Evolutionary conservation across 352 stramenopile species (phyloP), one percentile per base, ranked within the genome.

Genomic region (Globisporangium mamillatum): DNA sequence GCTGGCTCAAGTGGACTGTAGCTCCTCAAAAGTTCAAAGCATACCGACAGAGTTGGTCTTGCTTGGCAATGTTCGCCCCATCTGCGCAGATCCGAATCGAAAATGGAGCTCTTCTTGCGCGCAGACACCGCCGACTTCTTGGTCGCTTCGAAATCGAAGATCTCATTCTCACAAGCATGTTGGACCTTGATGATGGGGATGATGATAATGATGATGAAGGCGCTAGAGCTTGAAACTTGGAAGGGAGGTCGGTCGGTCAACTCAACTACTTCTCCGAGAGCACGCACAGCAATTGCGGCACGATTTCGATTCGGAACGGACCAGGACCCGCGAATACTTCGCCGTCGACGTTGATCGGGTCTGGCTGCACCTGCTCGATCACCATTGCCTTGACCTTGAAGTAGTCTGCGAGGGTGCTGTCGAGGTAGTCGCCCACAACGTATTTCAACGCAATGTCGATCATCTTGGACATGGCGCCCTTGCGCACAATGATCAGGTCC

Each of bases 381-480:
- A 92, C 78, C 56, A 93, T 70, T 1, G 86, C 86, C 68, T 92
- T 91, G 60, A 93, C 74, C 78, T 93, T 93, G 77, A 84, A 71
- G 72, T 93, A 93, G 64, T 79, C 75, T 16, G 91, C 78, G 25
- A 92, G 63, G 34, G 79, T 64, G 58, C 82, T 87, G 64, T 84
- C 70, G 25, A 91, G 69, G 67, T 87, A 88, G 29, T 84, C 77
- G 67, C 82, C 78, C 10, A 65, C 67, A 14, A 88, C 25, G 73
- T 92, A 92, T 29, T 80, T 81, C 57, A 84, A 55, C 9, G 55
- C 74, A 18, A 94, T 75, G 55, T 90, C 77, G 0, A 80, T 44
- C n/a, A 73, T 81, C 72, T 89, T 69, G 60, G 27, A 44, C 14
- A 84, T 2, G 2, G 70, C 72, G n/a, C 85, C 85, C 61, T 84